These are phyloP conservation scores for Amaranthus tricolor DNA, from an alignment of 179 eudicot species.

Conservation along the genomic window DNA sequence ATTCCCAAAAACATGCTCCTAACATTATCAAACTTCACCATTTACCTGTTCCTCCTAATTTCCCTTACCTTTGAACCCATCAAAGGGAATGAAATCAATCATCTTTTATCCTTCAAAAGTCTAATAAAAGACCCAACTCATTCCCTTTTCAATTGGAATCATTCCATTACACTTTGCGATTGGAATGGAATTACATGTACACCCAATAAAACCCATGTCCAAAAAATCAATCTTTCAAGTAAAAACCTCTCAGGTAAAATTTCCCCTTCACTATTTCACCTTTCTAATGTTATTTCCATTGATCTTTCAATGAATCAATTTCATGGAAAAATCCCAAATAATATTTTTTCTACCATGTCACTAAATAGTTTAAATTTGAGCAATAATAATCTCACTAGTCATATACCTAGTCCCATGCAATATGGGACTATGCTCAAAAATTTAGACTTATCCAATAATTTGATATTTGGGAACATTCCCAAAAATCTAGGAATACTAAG, in stretches of 20 bases:
- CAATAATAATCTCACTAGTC: constrained; percentile 72
- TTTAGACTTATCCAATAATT: constrained; percentile 76
- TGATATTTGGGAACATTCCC: constrained; percentile 60
- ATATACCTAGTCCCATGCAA: constrained; percentile 32
- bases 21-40: background rate
- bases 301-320: constrained; percentile 67
- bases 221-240: constrained; percentile 50
- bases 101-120: constrained; percentile 54
- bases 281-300: constrained; percentile 39
- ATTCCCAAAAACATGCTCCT: background rate
- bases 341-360: constrained; percentile 34
- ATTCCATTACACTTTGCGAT: constrained; percentile 43
- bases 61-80: constrained; percentile 18
- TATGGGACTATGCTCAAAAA: constrained; percentile 34
- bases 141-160: constrained; percentile 61
- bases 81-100: constrained; percentile 37
- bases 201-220: constrained; percentile 38
- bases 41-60: constrained; percentile 15
- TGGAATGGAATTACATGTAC: constrained; percentile 69
- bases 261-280: constrained; percentile 44
- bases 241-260: constrained; percentile 61
- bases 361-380: constrained; percentile 61
- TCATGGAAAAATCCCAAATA: constrained; percentile 36
- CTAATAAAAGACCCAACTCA: constrained; percentile 50
- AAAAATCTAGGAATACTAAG: constrained; percentile 42